Percentiles rank a stretch among this genome's conserved stretches.
These are phyloP conservation scores for Solanum arcanum DNA, from an alignment of 257 asterid genomes.

Conservation along the genomic window DNA sequence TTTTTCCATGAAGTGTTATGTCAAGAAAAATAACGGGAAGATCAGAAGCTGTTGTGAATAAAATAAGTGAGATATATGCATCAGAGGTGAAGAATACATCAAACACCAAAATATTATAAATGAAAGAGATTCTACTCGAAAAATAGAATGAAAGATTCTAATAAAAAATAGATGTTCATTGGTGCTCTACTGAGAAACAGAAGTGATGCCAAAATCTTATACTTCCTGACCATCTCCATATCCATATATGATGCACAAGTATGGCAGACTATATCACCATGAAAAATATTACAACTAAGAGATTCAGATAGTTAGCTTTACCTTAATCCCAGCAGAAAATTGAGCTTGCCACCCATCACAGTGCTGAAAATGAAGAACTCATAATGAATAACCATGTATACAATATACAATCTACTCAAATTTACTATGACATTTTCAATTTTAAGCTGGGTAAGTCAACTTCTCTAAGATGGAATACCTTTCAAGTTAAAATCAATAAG, in stretches of 20 bases:
- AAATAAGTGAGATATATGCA: background rate
- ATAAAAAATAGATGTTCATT: background rate
- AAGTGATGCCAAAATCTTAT: background rate
- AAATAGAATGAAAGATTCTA: background rate
- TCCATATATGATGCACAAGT: background rate
- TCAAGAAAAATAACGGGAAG: background rate
- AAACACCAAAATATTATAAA: background rate
- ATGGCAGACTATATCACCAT: background rate
- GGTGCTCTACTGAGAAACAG: background rate
- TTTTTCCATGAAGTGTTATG: background rate
- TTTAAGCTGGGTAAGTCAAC: background rate
- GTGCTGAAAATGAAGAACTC: conserved; percentile 27
- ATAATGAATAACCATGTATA: background rate
- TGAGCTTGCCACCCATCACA: conserved; percentile 72
- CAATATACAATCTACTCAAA: background rate
- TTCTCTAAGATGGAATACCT: background rate
- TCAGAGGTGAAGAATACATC: background rate
- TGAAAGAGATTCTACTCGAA: background rate
- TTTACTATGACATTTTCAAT: background rate
- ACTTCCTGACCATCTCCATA: background rate
- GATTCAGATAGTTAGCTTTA: conserved; percentile 10
- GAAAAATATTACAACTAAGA: background rate
- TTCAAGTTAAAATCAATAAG: background rate
- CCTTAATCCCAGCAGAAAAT: conserved; percentile 88
- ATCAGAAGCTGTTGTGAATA: background rate